phyloP scores from a whole-genome alignment of 768 basidiomycete genomes.

The Trametes gibbosa region DNA sequence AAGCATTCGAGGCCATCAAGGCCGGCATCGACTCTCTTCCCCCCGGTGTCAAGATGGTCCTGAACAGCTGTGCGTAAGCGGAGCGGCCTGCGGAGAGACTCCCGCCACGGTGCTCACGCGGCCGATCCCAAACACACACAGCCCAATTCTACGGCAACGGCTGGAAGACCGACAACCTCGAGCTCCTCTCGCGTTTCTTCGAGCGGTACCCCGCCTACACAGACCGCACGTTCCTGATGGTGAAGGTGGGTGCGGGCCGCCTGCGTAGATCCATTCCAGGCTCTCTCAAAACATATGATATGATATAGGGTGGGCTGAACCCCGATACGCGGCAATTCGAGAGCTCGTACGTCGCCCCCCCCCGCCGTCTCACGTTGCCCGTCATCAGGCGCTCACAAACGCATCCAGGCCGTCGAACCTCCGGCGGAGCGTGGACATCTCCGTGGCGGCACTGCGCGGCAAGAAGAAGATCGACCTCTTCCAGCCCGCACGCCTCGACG shows the following conservation, averaged over 20 bases:
- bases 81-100: not conserved
- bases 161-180: conserved; percentile 40
- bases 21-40: conserved; percentile 43
- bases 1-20: conserved; percentile 61
- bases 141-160: conserved; percentile 57
- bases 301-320: conserved; percentile 21
- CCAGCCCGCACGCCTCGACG: conserved; percentile 49
- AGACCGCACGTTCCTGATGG: conserved; percentile 45
- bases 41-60: conserved; percentile 43
- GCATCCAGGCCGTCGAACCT: conserved; percentile 38
- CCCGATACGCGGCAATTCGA: conserved; percentile 15
- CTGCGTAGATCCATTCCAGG: too few relatives aligned
- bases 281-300: too few relatives aligned
- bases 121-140: not conserved
- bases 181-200: conserved; percentile 50
- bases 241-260: conserved; percentile 37
- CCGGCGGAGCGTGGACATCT: conserved; percentile 42
- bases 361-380: too few relatives aligned
- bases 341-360: conserved; percentile 30
- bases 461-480: conserved; percentile 61
- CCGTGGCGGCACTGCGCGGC: conserved; percentile 45
- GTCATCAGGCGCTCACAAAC: conserved; percentile 35
- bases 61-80: conserved; percentile 45
- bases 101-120: conserved; percentile 5
- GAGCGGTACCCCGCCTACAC: conserved; percentile 41